Conservation (phyloP, 495 filamentous ascomycete species). For the Clavariopsis aquatica region DNA sequence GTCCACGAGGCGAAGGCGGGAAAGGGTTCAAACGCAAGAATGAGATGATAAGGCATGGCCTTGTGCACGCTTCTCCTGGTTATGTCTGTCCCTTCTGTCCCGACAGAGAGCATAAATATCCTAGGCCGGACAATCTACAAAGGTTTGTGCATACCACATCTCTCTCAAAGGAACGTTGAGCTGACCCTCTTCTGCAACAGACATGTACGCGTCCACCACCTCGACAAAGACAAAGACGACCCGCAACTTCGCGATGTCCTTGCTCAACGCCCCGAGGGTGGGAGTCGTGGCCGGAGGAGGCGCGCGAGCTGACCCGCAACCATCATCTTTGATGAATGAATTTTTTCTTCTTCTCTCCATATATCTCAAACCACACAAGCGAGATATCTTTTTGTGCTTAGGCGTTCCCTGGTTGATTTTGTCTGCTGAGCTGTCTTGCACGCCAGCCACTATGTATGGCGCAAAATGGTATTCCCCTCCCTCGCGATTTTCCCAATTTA, state of each 20-base stretch:
- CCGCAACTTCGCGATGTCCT: slow-evolving; percentile 75
- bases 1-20: slow-evolving; percentile 76
- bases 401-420: neutral
- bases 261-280: slow-evolving; percentile 80
- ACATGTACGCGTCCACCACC: slow-evolving; percentile 86
- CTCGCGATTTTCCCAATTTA: neutral
- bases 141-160: slow-evolving; percentile 58
- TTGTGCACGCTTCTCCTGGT: slow-evolving; percentile 92
- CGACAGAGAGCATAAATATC: slow-evolving; percentile 94
- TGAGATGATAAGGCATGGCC: slow-evolving; percentile 96
- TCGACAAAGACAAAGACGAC: slow-evolving; percentile 85
- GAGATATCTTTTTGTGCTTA: neutral
- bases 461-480: neutral
- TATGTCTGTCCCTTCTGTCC: slow-evolving; percentile 98
- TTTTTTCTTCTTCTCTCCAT: neutral
- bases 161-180: neutral
- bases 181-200: slow-evolving; percentile 47
- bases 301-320: slow-evolving; percentile 43
- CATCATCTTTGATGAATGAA: neutral
- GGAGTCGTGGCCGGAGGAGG: slow-evolving; percentile 77
- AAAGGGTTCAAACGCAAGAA: slow-evolving; percentile 99
- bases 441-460: neutral
- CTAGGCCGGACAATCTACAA: slow-evolving; percentile 95
- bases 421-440: neutral
- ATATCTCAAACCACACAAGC: neutral